Percentiles rank a stretch among this genome's conserved stretches.
Conservation (phyloP, 2,329 filamentous ascomycete species). For the Thielaviopsis euricoi region DNA sequence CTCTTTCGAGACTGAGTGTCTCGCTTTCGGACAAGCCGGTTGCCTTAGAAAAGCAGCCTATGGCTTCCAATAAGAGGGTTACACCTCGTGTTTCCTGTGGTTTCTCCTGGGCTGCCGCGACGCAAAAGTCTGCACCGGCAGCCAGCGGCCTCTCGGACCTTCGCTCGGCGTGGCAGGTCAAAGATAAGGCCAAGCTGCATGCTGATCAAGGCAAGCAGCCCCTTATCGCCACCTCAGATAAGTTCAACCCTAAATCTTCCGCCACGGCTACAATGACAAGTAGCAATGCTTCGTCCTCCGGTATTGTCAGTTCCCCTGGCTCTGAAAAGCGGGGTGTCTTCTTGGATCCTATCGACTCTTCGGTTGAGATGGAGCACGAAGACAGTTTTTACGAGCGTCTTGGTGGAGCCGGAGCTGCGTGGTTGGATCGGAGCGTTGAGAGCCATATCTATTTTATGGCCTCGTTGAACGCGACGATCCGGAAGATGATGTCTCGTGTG, state of each 20-base stretch:
- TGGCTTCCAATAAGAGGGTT: neutral
- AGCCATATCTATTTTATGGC: neutral
- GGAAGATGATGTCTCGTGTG: neutral
- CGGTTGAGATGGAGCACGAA: neutral
- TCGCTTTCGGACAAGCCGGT: neutral
- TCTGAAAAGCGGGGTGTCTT: neutral
- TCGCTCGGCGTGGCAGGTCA: neutral
- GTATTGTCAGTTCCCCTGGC: neutral
- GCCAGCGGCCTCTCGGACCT: neutral
- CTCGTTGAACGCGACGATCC: neutral
- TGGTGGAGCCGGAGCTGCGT: neutral
- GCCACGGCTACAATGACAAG: neutral
- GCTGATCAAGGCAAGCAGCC: neutral
- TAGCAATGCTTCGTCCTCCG: neutral
- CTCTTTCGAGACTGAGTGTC: neutral
- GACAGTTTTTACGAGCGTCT: neutral
- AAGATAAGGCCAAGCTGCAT: neutral
- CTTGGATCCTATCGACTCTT: neutral
- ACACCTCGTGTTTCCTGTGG: neutral
- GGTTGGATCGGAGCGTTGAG: neutral
- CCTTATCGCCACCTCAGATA: neutral
- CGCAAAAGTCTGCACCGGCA: neutral
- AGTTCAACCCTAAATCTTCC: no score
- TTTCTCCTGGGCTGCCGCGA: neutral
- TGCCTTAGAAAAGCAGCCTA: neutral